Percentiles rank a stretch among this genome's conserved stretches.
phyloP scores from a whole-genome alignment of 345 rosid species.

The Eucalyptus cloeziana region DNA sequence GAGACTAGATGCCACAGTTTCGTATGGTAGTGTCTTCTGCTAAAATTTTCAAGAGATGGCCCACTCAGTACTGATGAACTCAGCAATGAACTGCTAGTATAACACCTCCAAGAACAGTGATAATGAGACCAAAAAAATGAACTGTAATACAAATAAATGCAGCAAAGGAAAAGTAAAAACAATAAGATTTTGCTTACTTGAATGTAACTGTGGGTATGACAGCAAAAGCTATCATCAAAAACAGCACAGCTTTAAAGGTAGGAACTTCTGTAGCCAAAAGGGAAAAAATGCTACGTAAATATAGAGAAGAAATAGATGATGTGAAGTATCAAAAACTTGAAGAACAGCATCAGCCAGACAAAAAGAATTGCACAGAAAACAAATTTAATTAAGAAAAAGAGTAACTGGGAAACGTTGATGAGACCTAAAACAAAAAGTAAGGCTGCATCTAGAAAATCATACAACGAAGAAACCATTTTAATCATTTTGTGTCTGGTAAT shows the following conservation, averaged over 20 bases:
- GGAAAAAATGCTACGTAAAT: not conserved
- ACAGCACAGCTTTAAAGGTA: constrained; percentile 44
- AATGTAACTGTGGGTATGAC: constrained; percentile 70
- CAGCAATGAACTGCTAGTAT: not conserved
- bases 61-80: not conserved
- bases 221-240: constrained; percentile 52
- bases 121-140: not conserved
- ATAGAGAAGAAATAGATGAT: not conserved
- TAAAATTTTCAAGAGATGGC: not conserved
- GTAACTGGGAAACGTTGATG: not conserved
- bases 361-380: not conserved
- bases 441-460: not conserved
- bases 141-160: not conserved
- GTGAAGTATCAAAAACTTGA: not conserved
- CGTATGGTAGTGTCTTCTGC: not conserved
- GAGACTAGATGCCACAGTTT: not conserved
- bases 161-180: not conserved
- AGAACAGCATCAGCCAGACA: not conserved
- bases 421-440: not conserved
- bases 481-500: not conserved
- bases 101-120: not conserved
- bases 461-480: not conserved
- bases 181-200: constrained; percentile 47
- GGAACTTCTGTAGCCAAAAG: constrained; percentile 39
- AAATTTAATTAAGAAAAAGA: not conserved